A percentile compares a stretch with the other conserved stretches of the same genome.
Evolutionary conservation across 2,329 filamentous ascomycete species (phyloP).

Genomic region (Thielaviopsis cerberus): DNA sequence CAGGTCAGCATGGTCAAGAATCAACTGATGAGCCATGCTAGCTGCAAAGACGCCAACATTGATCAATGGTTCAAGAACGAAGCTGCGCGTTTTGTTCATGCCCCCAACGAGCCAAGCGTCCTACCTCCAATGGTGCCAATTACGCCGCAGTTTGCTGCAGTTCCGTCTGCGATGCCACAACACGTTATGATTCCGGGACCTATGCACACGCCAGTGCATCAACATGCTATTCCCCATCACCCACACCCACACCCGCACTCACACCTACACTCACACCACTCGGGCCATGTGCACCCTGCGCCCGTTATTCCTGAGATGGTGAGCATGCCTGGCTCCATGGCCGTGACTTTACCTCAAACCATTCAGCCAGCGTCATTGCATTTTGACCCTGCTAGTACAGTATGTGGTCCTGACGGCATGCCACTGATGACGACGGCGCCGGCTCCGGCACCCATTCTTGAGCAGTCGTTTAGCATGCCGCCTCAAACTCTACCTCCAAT

Average conservation of each 20-base stretch:
- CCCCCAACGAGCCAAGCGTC: not conserved
- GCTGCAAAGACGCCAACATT: constrained; percentile 34
- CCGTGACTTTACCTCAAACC: not conserved
- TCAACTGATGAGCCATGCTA: constrained; percentile 32
- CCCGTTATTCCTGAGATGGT: not conserved
- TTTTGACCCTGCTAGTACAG: not conserved
- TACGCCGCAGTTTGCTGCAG: not conserved
- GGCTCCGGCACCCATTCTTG: not conserved
- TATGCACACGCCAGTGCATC: not conserved
- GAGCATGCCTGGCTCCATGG: not conserved
- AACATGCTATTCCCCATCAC: not conserved
- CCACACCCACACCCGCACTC: not conserved
- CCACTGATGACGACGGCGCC: not conserved
- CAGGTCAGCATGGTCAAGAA: constrained; percentile 31
- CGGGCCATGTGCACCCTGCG: constrained; percentile 1
- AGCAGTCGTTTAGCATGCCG: not conserved
- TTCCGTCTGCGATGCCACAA: not conserved
- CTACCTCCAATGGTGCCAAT: constrained; percentile 4
- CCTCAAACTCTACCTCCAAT: not conserved
- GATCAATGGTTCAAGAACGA: constrained; percentile 34
- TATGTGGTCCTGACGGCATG: not conserved
- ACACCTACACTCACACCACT: not conserved
- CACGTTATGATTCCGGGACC: not conserved
- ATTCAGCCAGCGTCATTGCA: not conserved
- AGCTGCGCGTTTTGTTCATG: constrained; percentile 29